These are phyloP conservation scores for Nicotiana attenuata DNA, from an alignment of 257 asterid genomes.

Conservation along the genomic window DNA sequence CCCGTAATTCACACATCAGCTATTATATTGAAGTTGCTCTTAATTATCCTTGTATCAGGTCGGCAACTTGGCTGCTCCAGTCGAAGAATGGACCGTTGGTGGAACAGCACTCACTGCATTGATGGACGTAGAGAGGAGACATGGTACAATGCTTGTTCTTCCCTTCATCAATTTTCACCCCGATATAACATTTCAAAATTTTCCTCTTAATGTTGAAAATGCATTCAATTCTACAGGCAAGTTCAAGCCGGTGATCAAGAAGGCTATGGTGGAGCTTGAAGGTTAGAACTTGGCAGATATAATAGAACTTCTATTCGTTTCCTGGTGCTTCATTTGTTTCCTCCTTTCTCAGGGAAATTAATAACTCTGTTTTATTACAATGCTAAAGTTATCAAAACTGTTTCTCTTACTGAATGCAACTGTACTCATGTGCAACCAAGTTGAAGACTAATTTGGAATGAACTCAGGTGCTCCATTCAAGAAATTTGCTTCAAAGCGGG, in stretches of 20 bases:
- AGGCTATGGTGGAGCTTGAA: constrained; percentile 98
- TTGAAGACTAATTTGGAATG: constrained; percentile 3
- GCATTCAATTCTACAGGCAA: constrained; percentile 49
- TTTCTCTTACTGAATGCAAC: neutral
- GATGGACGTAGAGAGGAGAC: constrained; percentile 99
- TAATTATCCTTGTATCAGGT: constrained; percentile 44
- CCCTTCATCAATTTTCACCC: constrained; percentile 1
- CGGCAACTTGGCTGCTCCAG: constrained; percentile 93
- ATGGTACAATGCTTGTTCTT: constrained; percentile 40
- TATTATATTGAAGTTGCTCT: neutral
- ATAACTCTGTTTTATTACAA: neutral
- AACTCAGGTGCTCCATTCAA: constrained; percentile 80
- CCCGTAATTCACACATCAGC: neutral
- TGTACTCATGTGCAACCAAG: neutral
- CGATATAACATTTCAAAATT: neutral
- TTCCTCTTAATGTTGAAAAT: neutral
- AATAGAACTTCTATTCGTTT: neutral
- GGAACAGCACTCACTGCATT: constrained; percentile 93
- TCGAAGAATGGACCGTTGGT: constrained; percentile 88
- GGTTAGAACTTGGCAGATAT: constrained; percentile 31
- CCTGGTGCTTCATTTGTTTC: neutral
- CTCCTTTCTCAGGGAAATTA: neutral
- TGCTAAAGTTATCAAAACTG: neutral
- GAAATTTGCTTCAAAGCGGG: constrained; percentile 70
- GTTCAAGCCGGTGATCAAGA: constrained; percentile 98